These are phyloP conservation scores for Aspergillus egyptiacus DNA, from an alignment of 495 filamentous ascomycete species.

Conservation along the genomic window DNA sequence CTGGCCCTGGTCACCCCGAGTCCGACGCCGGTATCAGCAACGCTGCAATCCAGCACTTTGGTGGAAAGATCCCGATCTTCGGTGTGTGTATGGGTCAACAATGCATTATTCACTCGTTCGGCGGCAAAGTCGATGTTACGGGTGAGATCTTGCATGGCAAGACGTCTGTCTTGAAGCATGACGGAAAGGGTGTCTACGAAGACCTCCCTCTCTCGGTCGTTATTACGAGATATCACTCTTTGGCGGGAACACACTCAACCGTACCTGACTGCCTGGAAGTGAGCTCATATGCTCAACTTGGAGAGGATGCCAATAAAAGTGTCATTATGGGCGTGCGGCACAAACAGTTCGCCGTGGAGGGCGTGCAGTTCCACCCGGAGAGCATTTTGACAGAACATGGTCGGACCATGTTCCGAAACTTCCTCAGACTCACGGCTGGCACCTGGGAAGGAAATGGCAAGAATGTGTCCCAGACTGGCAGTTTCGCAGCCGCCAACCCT, in stretches of 20 bases:
- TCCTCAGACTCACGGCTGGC: slow-evolving; percentile 76
- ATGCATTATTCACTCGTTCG: slow-evolving; percentile 89
- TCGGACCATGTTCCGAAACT: slow-evolving; percentile 84
- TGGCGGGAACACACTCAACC: slow-evolving; percentile 86
- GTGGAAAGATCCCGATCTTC: slow-evolving; percentile 93
- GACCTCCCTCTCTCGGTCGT: slow-evolving; percentile 69
- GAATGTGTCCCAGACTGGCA: slow-evolving; percentile 18
- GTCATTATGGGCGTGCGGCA: slow-evolving; percentile 97
- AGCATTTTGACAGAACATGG: slow-evolving; percentile 91
- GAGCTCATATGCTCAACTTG: slow-evolving; percentile 73
- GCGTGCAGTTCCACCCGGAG: slow-evolving; percentile 96
- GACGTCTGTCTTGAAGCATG: slow-evolving; percentile 84
- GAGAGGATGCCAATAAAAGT: slow-evolving; percentile 51
- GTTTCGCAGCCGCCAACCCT: slow-evolving; percentile 20
- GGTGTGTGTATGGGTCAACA: slow-evolving; percentile 99
- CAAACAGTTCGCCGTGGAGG: slow-evolving; percentile 82
- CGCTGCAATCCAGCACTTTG: slow-evolving; percentile 83
- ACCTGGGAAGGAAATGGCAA: slow-evolving; percentile 80
- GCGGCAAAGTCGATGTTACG: slow-evolving; percentile 84
- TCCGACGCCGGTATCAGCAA: slow-evolving; percentile 89
- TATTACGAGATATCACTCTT: slow-evolving; percentile 93
- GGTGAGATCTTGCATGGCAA: slow-evolving; percentile 98
- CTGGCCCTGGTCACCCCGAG: slow-evolving; percentile 85
- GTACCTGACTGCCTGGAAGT: slow-evolving; percentile 85
- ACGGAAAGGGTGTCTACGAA: slow-evolving; percentile 79